Evolutionary conservation across 2,329 filamentous ascomycete species (phyloP).

Genomic region (Cladosporium sp.): DNA sequence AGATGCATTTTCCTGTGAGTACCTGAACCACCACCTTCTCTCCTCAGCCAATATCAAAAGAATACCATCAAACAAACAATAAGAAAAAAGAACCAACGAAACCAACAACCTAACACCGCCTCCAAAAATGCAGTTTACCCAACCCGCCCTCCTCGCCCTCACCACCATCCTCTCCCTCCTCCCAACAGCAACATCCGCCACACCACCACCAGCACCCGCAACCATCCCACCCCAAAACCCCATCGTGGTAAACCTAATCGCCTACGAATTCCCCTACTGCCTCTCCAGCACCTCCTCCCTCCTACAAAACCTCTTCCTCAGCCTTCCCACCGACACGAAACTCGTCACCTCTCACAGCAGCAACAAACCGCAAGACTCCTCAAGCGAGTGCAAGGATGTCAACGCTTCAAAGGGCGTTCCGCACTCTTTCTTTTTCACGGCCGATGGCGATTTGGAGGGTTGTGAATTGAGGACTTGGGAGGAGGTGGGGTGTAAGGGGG

Average conservation of each 20-base stretch:
- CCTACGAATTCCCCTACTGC: constrained; percentile 12
- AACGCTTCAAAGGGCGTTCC: constrained; percentile 3
- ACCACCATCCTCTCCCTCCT: no score
- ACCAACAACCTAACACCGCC: no score
- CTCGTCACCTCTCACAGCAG: background rate
- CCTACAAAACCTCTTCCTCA: constrained; percentile 4
- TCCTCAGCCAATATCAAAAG: no score
- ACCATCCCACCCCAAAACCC: no score
- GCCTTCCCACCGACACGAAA: constrained; percentile 5
- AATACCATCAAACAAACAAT: no score
- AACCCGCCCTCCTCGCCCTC: no score
- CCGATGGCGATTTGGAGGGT: background rate
- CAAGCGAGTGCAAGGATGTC: background rate
- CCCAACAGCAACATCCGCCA: no score
- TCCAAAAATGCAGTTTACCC: no score
- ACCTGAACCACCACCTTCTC: no score
- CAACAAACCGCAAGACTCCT: background rate
- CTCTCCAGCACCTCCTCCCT: constrained; percentile 1
- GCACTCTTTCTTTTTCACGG: constrained; percentile 9
- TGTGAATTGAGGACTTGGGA: constrained; percentile 3
- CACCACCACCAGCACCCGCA: no score
- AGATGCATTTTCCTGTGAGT: no score
- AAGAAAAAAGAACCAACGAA: no score
- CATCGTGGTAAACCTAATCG: constrained; percentile 4
- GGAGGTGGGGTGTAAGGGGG: background rate